Evolutionary conservation across 805 yeast genomes (phyloP).

Genomic region (Hanseniaspora guilliermondii): DNA sequence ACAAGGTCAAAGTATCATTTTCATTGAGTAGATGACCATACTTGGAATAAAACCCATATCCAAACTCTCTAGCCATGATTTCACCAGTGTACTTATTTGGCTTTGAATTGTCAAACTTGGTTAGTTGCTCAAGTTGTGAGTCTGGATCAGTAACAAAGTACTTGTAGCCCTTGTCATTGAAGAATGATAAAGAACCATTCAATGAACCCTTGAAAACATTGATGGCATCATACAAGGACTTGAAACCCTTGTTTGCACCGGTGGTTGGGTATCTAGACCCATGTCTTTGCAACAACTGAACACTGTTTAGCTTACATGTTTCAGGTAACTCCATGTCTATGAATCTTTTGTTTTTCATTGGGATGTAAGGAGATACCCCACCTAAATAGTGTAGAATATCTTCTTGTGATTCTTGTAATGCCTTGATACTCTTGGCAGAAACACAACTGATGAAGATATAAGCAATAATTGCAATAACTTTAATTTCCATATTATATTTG

Average conservation of each 20-base stretch:
- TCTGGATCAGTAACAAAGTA: constrained; percentile 32
- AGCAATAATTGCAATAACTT: not conserved
- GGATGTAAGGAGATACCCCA: constrained; percentile 45
- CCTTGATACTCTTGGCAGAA: not conserved
- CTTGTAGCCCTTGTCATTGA: constrained; percentile 33
- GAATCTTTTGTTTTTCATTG: constrained; percentile 39
- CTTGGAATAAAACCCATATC: constrained; percentile 33
- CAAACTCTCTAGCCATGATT: constrained; percentile 33
- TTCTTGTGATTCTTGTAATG: constrained; percentile 15
- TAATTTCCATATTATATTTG: not conserved
- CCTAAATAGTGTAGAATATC: constrained; percentile 39
- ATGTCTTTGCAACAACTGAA: constrained; percentile 60
- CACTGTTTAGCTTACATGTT: constrained; percentile 48
- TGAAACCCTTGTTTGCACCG: constrained; percentile 30
- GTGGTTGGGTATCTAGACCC: constrained; percentile 64
- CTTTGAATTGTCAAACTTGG: constrained; percentile 21
- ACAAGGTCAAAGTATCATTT: constrained; percentile 31
- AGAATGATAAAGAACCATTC: constrained; percentile 34
- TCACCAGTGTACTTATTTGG: constrained; percentile 38
- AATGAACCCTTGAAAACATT: constrained; percentile 25
- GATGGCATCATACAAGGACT: constrained; percentile 13
- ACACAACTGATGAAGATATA: not conserved
- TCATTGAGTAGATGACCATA: constrained; percentile 33
- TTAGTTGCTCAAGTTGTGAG: constrained; percentile 34
- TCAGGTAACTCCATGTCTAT: constrained; percentile 37